These are phyloP conservation scores for Chlorella sp. DNA, from an alignment of 139 green algal species.

Conservation along the genomic window DNA sequence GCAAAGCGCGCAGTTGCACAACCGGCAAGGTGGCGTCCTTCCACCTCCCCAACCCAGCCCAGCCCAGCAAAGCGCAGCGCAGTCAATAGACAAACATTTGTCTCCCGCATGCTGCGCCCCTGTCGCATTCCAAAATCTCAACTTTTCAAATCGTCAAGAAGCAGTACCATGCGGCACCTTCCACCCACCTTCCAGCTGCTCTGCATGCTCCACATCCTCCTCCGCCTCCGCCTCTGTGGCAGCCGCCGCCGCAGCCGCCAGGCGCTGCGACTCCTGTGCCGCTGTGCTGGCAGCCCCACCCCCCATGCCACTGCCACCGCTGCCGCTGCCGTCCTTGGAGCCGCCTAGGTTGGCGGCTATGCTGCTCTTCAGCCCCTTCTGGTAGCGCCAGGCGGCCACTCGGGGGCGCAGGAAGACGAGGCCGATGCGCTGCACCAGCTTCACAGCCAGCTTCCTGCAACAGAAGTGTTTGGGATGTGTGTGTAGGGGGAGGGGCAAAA, in stretches of 20 bases:
- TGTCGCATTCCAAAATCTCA: too few relatives aligned
- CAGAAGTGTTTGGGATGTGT: neutral
- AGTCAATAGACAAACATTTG: too few relatives aligned
- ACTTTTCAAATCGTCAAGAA: too few relatives aligned
- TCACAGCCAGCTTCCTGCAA: slow-evolving; percentile 82
- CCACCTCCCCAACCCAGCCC: too few relatives aligned
- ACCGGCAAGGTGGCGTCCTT: too few relatives aligned
- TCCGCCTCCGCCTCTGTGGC: slow-evolving; percentile 71
- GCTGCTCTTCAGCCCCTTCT: slow-evolving; percentile 5
- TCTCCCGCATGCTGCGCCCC: too few relatives aligned
- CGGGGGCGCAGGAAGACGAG: slow-evolving; percentile 81
- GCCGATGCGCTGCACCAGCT: slow-evolving; percentile 84
- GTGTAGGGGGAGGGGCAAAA: neutral
- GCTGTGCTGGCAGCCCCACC: neutral
- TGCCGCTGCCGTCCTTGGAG: neutral
- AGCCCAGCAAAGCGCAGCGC: too few relatives aligned
- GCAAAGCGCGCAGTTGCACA: too few relatives aligned
- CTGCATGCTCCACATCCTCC: slow-evolving; percentile 64
- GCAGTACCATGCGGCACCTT: too few relatives aligned
- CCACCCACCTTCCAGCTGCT: slow-evolving; percentile 36
- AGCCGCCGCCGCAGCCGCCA: slow-evolving; percentile 27
- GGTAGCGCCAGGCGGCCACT: slow-evolving; percentile 83
- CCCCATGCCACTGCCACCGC: neutral
- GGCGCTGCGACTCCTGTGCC: neutral
- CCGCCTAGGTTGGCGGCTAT: slow-evolving; percentile 4